Base-by-base conservation (phyloP, 805 yeast genomes). In the Candida easanensis region DNA sequence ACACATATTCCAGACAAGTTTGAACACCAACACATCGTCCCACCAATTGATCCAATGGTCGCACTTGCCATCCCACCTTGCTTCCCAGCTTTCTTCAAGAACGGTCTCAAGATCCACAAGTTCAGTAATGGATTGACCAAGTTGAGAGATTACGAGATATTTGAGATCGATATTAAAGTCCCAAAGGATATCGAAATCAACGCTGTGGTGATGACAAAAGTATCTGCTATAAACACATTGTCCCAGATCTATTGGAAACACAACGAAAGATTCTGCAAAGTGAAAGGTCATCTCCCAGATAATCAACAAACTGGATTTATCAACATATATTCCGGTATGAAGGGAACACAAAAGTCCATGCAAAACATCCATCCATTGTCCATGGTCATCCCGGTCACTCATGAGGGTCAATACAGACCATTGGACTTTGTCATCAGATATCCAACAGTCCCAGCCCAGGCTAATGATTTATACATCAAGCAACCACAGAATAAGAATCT, bases 1-100 rank as follows among this genome's bases (percentile, higher is more conserved):
- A 85, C 97, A 0, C 99, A 93, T 62, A 80, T 88, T 36, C 98
- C 99, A 13, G 72, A 80, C 15, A 80, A 80, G 45, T 79, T 79
- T 33, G 83, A 79, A 46, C 83, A 86, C 50, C 99, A 93, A 63
- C 96, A 87, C 64, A 77, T 91, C 17, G 73, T 78, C 23, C 98
- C 97, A 4, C 87, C 95, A 3, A 68, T 91, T 48, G 90, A 87
- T 48, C 84, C 85, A 27, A 73, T 79, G 50, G 78, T 84, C 18
- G 90, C 93, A 14, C 72, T 88, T 45, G 79, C 88, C 36, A 68
- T 91, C 38, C 99, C 99, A 0, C 76, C 95, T 23, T 78, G 84
- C n/a, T 86, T 88, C 57, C 90, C 96, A 0, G 84, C 88, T 0
- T 88, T 84, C 55, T 79, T 84, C 61, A 70, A 67, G 31, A 77